phyloP scores from a whole-genome alignment of 2,329 filamentous ascomycete genomes.

The Cercospora citrullina region DNA sequence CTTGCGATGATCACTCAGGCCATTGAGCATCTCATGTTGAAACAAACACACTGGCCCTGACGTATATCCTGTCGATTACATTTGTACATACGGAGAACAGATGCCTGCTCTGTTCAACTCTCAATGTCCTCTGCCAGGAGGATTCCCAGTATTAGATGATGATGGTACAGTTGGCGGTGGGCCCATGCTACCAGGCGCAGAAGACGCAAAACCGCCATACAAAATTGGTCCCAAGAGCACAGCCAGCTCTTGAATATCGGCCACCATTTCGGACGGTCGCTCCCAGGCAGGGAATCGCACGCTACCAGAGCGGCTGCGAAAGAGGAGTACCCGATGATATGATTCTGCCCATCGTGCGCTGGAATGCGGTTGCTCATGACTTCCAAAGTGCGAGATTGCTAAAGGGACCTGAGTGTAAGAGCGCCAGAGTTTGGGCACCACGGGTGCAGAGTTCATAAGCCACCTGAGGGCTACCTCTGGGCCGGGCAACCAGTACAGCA shows the following conservation, averaged over 20 bases:
- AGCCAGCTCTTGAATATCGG: conserved; percentile 46
- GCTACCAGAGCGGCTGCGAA: conserved; percentile 38
- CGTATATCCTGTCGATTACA: background rate
- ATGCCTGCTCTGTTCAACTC: background rate
- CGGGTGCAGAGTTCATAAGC: conserved; percentile 41
- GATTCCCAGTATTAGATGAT: background rate
- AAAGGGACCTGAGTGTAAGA: conserved; percentile 39
- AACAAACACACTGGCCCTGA: background rate
- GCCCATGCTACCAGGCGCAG: background rate
- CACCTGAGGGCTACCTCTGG: conserved; percentile 62
- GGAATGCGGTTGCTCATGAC: conserved; percentile 15
- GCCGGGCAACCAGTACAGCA: conserved; percentile 66
- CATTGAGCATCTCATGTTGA: background rate
- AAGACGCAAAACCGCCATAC: conserved; percentile 5
- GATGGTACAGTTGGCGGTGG: conserved; percentile 3
- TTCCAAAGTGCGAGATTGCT: conserved; percentile 44
- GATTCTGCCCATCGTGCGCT: conserved; percentile 43
- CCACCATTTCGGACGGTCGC: conserved; percentile 42
- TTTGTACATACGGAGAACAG: background rate
- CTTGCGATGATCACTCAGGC: background rate
- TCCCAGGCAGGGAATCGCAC: conserved; percentile 44
- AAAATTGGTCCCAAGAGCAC: conserved; percentile 13
- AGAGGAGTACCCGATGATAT: conserved; percentile 42
- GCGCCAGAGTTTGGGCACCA: conserved; percentile 32
- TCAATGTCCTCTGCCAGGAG: background rate